These are phyloP conservation scores for Fimicolochytrium jonesii DNA, from an alignment of 192 early-diverging fungal species.

Conservation along the genomic window DNA sequence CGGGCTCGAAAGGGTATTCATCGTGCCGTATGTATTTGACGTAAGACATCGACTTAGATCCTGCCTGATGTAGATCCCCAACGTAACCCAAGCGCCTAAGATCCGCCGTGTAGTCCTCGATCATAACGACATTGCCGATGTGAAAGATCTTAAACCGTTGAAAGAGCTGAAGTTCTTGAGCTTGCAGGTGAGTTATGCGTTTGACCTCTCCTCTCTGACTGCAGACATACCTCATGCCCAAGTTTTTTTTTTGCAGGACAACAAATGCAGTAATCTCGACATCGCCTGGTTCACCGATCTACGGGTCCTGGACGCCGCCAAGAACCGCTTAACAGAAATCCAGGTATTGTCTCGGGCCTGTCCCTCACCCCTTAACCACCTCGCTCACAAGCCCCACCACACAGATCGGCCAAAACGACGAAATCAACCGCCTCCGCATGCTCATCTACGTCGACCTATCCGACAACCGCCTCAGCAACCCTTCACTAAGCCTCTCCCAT, in stretches of 20 bases:
- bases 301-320: conserved; percentile 11
- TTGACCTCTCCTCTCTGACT: too few species aligned
- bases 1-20: too few species aligned
- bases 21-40: too few species aligned
- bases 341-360: neutral
- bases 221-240: too few species aligned
- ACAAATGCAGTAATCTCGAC: conserved; percentile 12
- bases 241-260: conserved; percentile 5
- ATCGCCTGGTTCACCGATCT: conserved; percentile 10
- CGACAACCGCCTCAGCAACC: conserved; percentile 13
- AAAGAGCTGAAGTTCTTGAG: conserved; percentile 23
- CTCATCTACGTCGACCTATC: conserved; percentile 28
- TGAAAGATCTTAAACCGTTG: conserved; percentile 13
- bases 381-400: too few species aligned
- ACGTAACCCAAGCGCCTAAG: conserved; percentile 9
- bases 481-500: neutral
- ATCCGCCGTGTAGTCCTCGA: conserved; percentile 22
- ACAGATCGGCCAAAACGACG: too few species aligned
- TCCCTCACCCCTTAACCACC: too few species aligned
- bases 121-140: conserved; percentile 9
- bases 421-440: neutral
- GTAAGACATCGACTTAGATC: too few species aligned
- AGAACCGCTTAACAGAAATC: conserved; percentile 13
- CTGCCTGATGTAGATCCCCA: too few species aligned
- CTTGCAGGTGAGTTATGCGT: conserved; percentile 16